Percentiles rank a stretch among this genome's conserved stretches.
phyloP scores from a whole-genome alignment of 305 asterid genomes.

The Fraxinus dipetala region DNA sequence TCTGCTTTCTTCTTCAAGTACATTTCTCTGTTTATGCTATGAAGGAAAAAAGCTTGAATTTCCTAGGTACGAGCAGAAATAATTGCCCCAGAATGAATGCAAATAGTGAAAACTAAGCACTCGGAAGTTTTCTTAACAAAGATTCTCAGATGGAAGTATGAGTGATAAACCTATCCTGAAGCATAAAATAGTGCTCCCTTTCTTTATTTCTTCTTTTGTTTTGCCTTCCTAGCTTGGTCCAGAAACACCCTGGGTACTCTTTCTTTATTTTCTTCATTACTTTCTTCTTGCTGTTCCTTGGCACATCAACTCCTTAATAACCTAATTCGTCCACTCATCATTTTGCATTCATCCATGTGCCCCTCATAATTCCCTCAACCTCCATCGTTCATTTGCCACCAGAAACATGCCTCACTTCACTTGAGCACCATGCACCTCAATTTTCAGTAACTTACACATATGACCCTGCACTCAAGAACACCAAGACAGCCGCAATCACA shows the following conservation, averaged over 20 bases:
- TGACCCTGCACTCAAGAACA: background rate
- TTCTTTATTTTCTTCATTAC: background rate
- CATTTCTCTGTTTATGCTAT: background rate
- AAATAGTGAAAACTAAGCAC: background rate
- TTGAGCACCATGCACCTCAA: background rate
- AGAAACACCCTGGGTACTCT: background rate
- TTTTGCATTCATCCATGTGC: background rate
- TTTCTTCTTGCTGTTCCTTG: background rate
- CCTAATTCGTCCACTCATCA: background rate
- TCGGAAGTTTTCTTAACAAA: background rate
- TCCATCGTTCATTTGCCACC: background rate
- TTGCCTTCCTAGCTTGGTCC: background rate
- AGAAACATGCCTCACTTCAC: background rate
- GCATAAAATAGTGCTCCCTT: background rate
- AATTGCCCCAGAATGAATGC: background rate
- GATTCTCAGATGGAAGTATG: background rate
- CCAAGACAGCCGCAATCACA: background rate
- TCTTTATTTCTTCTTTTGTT: background rate
- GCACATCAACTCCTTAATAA: background rate
- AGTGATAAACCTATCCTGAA: background rate
- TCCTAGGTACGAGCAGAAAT: background rate
- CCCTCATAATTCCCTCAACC: background rate
- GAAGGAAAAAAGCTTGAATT: background rate
- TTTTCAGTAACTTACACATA: background rate
- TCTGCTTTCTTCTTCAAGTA: constrained; percentile 7